Conservation (phyloP, 345 rosid genomes). For the Aquilaria yunnanensis region DNA sequence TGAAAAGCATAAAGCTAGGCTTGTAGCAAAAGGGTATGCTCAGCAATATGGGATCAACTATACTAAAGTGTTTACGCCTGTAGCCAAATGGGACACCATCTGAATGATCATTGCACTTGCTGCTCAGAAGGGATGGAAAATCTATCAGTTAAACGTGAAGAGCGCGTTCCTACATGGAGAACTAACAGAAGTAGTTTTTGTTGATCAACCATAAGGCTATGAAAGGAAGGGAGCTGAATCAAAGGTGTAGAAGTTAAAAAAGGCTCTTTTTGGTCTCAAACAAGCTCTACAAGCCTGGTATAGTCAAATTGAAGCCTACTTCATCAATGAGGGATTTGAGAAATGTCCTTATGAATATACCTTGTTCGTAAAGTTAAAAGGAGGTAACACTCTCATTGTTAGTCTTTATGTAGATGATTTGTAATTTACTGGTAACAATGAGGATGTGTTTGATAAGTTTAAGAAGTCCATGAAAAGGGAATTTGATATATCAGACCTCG, state of each 20-base stretch:
- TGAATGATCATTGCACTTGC: background rate
- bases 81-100: background rate
- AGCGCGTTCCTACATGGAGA: background rate
- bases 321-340: background rate
- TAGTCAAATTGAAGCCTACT: conserved; percentile 4
- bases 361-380: background rate
- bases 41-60: background rate
- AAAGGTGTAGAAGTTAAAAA: background rate
- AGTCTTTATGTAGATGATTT: background rate
- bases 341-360: conserved; percentile 1
- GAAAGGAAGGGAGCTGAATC: background rate
- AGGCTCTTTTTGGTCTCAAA: background rate
- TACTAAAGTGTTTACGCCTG: background rate
- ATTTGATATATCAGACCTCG: background rate
- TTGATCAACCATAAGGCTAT: conserved; percentile 2
- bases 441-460: background rate
- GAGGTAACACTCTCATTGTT: conserved; percentile 1
- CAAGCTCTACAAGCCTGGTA: conserved; percentile 1
- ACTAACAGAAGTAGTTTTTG: background rate
- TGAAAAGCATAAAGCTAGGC: background rate
- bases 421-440: background rate
- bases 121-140: conserved; percentile 2
- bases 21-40: background rate
- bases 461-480: background rate
- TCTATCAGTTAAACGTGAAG: conserved; percentile 4